Evolutionary conservation across 441 rosid species (phyloP), one percentile per base, ranked within the genome.

Genomic region (Erodium chrysanthum): DNA sequence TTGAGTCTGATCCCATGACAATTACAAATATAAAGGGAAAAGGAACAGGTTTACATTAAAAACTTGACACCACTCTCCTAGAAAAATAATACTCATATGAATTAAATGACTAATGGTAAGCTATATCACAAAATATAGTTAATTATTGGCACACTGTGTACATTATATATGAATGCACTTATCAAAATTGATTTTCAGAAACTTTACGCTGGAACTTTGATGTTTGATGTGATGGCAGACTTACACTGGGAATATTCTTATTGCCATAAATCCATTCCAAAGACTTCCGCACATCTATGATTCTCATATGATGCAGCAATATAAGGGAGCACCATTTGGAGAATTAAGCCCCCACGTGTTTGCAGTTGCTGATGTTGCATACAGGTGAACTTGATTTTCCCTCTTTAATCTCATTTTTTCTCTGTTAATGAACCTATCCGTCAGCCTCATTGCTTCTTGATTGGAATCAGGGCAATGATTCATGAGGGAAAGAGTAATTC

Each of bases 221-320:
- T 58, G 40, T 72, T 58, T 71, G 58, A 46, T 33, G 17, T 65
- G 60, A 42, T 68, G 65, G 66, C 84, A 90, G 97, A 90, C 97
- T 0, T 90, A 88, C 82, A 88, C 97, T 0, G 97, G 97, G 72
- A 90, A 87, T 64, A 88, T 90, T 73, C 90, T 90, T 68, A 90
- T 90, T 20, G 95, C 95, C 3, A 90, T 88, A 44, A 90, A 90
- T 78, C 97, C 97, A 4, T 90, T 90, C 84, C 97, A 90, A 90
- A 75, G 95, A 73, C 81, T 90, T 70, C 95, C 95, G 78, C 97
- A 90, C 78, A 63, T 90, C 64, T 90, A 90, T 59, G 97, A 88
- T 73, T 71, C 80, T 35, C 95, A 88, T 79, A 90, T 90, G 97
- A 90, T 90, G 97, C 88, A 84, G 72, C 97, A 90, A 74, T 90